These are phyloP conservation scores for Clarireedia homoeocarpa DNA, from an alignment of 2,329 filamentous ascomycete genomes.

Conservation along the genomic window DNA sequence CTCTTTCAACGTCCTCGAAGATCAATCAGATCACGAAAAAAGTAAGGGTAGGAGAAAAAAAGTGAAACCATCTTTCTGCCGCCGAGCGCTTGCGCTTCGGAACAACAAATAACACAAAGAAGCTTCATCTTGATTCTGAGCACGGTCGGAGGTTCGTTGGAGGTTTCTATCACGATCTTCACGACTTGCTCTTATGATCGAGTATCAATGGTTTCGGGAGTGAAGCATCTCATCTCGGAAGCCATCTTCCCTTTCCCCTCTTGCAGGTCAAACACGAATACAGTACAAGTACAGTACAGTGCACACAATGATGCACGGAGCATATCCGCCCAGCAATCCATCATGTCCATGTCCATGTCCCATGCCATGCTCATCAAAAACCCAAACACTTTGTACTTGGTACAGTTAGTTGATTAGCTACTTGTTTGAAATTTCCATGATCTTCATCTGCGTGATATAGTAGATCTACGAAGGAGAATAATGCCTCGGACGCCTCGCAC, in stretches of 20 bases:
- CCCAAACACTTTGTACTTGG: neutral
- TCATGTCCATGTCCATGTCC: neutral
- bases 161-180: too few species aligned
- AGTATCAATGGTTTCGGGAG: too few species aligned
- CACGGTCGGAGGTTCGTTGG: too few species aligned
- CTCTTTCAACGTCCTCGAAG: neutral
- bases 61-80: neutral
- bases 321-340: neutral
- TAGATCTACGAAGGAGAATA: too few species aligned
- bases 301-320: neutral
- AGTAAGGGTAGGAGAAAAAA: neutral
- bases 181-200: too few species aligned
- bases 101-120: neutral
- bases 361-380: slow-evolving; percentile 1
- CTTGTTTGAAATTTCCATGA: neutral
- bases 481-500: too few species aligned
- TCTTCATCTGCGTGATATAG: neutral
- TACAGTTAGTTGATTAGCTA: too few species aligned
- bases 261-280: too few species aligned
- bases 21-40: neutral
- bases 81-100: neutral
- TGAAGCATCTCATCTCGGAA: too few species aligned
- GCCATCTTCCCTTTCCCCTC: too few species aligned
- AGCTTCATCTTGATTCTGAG: too few species aligned
- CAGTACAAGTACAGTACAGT: neutral